Conservation (phyloP, 2,329 filamentous ascomycete genomes). For the Shiraia sp. region DNA sequence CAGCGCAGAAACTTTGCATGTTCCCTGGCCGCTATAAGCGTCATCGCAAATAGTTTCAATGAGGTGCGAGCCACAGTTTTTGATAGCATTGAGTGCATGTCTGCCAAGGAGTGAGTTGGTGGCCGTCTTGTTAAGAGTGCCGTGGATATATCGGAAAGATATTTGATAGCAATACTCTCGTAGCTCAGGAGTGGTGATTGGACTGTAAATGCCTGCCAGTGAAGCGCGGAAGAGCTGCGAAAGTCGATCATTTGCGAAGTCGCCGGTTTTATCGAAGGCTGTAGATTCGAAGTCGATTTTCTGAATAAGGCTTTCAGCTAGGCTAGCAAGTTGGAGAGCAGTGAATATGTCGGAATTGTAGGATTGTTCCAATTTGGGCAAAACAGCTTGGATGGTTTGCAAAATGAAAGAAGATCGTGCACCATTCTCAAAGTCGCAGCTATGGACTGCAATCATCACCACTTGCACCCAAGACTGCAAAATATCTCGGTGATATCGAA, state of each 20-base stretch:
- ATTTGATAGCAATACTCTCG: constrained; percentile 90
- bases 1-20: constrained; percentile 82
- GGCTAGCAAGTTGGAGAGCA: constrained; percentile 73
- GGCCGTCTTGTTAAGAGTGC: constrained; percentile 59
- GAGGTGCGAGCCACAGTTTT: constrained; percentile 77
- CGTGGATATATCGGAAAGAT: constrained; percentile 80
- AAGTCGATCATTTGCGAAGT: constrained; percentile 83
- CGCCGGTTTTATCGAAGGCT: constrained; percentile 57
- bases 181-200: constrained; percentile 70
- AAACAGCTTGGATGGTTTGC: constrained; percentile 81
- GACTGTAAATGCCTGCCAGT: constrained; percentile 75
- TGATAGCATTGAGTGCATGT: constrained; percentile 69
- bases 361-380: constrained; percentile 83
- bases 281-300: constrained; percentile 65
- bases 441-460: constrained; percentile 79
- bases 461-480: constrained; percentile 85
- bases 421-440: constrained; percentile 75
- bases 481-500: constrained; percentile 63
- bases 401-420: constrained; percentile 78
- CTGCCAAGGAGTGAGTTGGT: constrained; percentile 39
- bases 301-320: constrained; percentile 74
- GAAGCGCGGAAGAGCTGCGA: constrained; percentile 91
- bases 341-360: constrained; percentile 70
- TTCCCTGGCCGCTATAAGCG: constrained; percentile 80
- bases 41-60: constrained; percentile 91